phyloP scores from a whole-genome alignment of 169 alveolate species.

The Plasmodium reichenowi region DNA sequence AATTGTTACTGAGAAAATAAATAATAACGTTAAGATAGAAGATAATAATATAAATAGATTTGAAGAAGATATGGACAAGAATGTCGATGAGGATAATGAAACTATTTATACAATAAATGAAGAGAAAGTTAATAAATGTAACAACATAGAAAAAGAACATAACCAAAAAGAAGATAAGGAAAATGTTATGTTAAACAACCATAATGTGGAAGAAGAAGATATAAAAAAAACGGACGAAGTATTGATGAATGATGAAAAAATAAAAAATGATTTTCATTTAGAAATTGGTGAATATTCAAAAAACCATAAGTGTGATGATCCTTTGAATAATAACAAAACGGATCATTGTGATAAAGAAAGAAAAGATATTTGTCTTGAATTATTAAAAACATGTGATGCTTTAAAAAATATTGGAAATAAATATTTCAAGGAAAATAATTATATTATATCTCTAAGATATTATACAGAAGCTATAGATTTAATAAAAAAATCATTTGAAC shows the following conservation, averaged over 20 bases:
- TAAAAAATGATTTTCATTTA: slow-evolving; percentile 19
- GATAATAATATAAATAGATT: slow-evolving; percentile 11
- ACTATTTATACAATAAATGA: slow-evolving; percentile 26
- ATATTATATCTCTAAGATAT: slow-evolving; percentile 21
- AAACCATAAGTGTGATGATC: neutral
- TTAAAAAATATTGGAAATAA: slow-evolving; percentile 72
- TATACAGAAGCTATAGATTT: slow-evolving; percentile 57
- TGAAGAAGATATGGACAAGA: slow-evolving; percentile 5
- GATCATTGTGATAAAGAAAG: slow-evolving; percentile 12
- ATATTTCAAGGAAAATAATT: slow-evolving; percentile 71
- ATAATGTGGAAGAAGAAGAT: slow-evolving; percentile 26
- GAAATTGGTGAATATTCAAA: slow-evolving; percentile 6
- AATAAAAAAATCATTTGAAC: slow-evolving; percentile 32
- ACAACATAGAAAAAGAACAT: neutral
- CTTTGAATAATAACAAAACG: neutral
- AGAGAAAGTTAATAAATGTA: neutral
- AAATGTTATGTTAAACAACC: slow-evolving; percentile 1
- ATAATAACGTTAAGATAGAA: slow-evolving; percentile 18
- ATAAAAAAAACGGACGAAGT: neutral
- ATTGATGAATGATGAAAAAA: slow-evolving; percentile 4
- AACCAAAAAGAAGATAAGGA: slow-evolving; percentile 6
- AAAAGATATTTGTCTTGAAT: slow-evolving; percentile 36
- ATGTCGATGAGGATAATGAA: slow-evolving; percentile 15
- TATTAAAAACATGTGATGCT: slow-evolving; percentile 59
- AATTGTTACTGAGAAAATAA: slow-evolving; percentile 22